Base-by-base conservation (phyloP, 2,329 filamentous ascomycete genomes). In the Epichloe sibirici region DNA sequence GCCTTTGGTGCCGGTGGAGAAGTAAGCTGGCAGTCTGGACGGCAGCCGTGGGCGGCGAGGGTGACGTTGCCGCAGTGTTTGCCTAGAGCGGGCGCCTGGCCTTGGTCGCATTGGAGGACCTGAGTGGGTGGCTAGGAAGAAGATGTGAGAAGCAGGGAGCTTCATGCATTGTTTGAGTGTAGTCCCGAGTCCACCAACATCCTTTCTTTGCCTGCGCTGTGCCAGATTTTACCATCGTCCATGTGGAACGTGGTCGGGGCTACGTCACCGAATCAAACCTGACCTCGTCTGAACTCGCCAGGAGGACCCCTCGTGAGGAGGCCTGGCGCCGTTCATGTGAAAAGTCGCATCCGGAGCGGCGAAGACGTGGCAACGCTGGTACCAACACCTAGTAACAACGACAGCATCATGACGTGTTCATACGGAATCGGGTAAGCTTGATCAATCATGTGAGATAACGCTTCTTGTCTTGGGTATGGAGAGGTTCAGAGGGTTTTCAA, bases 101-200 rank as follows among this genome's bases (percentile, higher is more conserved):
- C 75, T 21, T 61, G 57, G 57, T 86, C 82, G 59, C 83, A 85
- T 61, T 84, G 81, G 54, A 81, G 77, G 47, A 82, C 77, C 31
- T 71, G 74, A 1, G 79, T 81, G 0, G 76, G 74, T 42, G 74
- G 74, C 77, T 23, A 21, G 40, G 25, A 44, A 40, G 15, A n/a
- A 51, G 7, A 11, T 9, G 15, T 40, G 35, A 35, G 7, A 50
- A 31, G 37, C 43, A 43, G 21, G 17, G 23, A 25, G 17, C 3
- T 28, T 11, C 11, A 15, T 45, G 5, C 34, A 15, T 4, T 5
- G 25, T 12, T 9, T 15, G 34, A 11, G 17, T 21, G 17, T 3
- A 48, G 71, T 64, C 65, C 79, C 76, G 71, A 56, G 82, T 85
- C 61, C 84, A 68, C 65, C 83, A 81, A 61, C 83, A 86, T 21